Conservation (phyloP, 805 yeast genomes). For the Ogataea neopini region DNA sequence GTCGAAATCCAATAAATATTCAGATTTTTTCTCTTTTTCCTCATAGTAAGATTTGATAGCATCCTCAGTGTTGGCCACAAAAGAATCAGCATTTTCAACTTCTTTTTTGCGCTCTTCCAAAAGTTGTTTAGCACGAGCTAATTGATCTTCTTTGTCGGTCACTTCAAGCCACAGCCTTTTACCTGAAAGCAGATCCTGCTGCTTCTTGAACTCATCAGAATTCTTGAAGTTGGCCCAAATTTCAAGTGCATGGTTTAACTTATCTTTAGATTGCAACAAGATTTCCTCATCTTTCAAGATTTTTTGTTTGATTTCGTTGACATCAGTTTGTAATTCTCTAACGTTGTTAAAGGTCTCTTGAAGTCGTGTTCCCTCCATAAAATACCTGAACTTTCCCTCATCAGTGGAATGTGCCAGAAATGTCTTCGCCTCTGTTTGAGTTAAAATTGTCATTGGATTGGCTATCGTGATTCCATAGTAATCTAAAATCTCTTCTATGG, state of each 20-base stretch:
- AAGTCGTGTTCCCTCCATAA: constrained; percentile 78
- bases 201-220: constrained; percentile 41
- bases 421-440: constrained; percentile 92
- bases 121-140: constrained; percentile 23
- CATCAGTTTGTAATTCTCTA: constrained; percentile 40
- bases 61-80: constrained; percentile 19
- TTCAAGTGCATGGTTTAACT: constrained; percentile 44
- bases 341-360: constrained; percentile 64
- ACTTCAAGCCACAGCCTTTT: constrained; percentile 51
- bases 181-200: constrained; percentile 44
- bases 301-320: constrained; percentile 41
- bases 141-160: constrained; percentile 26
- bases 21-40: constrained; percentile 24
- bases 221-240: constrained; percentile 41
- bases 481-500: constrained; percentile 66
- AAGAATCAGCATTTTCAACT: constrained; percentile 23
- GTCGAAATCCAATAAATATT: constrained; percentile 17
- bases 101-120: constrained; percentile 18
- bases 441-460: constrained; percentile 88
- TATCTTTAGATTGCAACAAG: constrained; percentile 36
- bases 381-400: constrained; percentile 67
- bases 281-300: constrained; percentile 38
- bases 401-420: constrained; percentile 79
- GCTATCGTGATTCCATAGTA: constrained; percentile 77
- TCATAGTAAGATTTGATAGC: constrained; percentile 3